A percentile compares a stretch with the other conserved stretches of the same genome.
phyloP scores from a whole-genome alignment of 2,329 filamentous ascomycete genomes.

The Calonectria crousiana region DNA sequence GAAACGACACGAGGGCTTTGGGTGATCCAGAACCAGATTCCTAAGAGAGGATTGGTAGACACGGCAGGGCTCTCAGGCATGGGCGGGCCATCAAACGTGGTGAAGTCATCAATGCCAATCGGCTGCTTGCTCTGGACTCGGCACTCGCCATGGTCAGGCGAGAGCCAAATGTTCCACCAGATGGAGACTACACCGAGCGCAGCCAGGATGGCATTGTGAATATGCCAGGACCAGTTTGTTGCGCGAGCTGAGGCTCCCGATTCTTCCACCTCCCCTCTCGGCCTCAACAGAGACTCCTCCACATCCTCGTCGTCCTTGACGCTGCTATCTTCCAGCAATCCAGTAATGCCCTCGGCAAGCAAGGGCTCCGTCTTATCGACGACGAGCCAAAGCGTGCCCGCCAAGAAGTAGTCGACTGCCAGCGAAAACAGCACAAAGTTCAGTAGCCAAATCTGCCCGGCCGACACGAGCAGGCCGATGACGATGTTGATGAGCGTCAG shows the following conservation, averaged over 20 bases:
- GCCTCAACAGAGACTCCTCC: constrained; percentile 48
- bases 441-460: constrained; percentile 55
- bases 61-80: constrained; percentile 22
- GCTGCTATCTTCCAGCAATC: constrained; percentile 13
- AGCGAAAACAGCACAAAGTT: constrained; percentile 59
- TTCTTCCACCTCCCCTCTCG: constrained; percentile 8
- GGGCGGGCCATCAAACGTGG: neutral
- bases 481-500: constrained; percentile 49
- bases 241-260: constrained; percentile 2
- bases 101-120: neutral
- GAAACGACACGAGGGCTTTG: constrained; percentile 48
- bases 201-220: constrained; percentile 54
- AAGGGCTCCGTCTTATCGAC: constrained; percentile 50
- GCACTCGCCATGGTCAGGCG: constrained; percentile 54
- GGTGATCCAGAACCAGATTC: constrained; percentile 57
- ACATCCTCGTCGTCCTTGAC: constrained; percentile 35
- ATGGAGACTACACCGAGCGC: constrained; percentile 52
- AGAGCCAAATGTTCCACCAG: constrained; percentile 62
- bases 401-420: constrained; percentile 59
- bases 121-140: constrained; percentile 24
- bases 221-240: constrained; percentile 52
- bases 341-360: constrained; percentile 44
- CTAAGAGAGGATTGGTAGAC: constrained; percentile 42
- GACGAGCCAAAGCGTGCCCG: constrained; percentile 55
- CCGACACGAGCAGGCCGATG: constrained; percentile 49